Evolutionary conservation across 495 filamentous ascomycete species (phyloP).

Genomic region (Neurospora tetraspora): DNA sequence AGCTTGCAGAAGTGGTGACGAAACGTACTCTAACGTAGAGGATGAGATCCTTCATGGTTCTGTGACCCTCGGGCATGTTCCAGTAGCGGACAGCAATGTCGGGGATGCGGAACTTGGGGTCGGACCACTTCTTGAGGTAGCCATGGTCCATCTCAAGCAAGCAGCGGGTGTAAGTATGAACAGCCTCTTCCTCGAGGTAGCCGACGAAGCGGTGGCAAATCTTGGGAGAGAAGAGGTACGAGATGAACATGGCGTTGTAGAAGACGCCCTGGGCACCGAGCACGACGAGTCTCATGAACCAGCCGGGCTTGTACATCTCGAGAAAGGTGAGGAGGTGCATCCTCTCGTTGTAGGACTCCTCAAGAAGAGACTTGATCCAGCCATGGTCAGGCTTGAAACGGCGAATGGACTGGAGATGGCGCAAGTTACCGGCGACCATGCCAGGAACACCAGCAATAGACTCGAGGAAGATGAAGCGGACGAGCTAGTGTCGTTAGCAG

Average conservation of each 20-base stretch:
- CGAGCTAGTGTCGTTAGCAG: constrained; percentile 33
- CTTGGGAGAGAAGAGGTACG: constrained; percentile 79
- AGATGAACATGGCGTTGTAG: constrained; percentile 87
- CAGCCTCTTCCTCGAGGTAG: constrained; percentile 94
- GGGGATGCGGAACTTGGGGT: constrained; percentile 62
- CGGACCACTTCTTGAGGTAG: constrained; percentile 66
- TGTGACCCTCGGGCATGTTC: constrained; percentile 77
- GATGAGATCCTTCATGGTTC: constrained; percentile 77
- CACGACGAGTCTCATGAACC: constrained; percentile 83
- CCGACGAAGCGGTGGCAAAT: constrained; percentile 95
- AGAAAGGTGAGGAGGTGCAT: constrained; percentile 96
- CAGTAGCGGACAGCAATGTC: constrained; percentile 86
- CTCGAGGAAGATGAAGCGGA: constrained; percentile 86
- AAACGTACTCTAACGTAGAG: constrained; percentile 57
- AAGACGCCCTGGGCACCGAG: constrained; percentile 77
- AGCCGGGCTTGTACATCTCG: constrained; percentile 80
- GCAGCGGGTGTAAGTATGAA: constrained; percentile 84
- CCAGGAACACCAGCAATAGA: constrained; percentile 91
- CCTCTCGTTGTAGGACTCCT: constrained; percentile 90
- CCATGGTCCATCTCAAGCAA: constrained; percentile 80
- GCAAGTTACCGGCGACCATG: constrained; percentile 91
- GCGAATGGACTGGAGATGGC: constrained; percentile 75
- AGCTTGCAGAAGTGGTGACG: neutral
- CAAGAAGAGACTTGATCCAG: constrained; percentile 94
- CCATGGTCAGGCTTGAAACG: constrained; percentile 87